phyloP scores from a whole-genome alignment of 2,329 filamentous ascomycete species.

The Trichoderma breve region DNA sequence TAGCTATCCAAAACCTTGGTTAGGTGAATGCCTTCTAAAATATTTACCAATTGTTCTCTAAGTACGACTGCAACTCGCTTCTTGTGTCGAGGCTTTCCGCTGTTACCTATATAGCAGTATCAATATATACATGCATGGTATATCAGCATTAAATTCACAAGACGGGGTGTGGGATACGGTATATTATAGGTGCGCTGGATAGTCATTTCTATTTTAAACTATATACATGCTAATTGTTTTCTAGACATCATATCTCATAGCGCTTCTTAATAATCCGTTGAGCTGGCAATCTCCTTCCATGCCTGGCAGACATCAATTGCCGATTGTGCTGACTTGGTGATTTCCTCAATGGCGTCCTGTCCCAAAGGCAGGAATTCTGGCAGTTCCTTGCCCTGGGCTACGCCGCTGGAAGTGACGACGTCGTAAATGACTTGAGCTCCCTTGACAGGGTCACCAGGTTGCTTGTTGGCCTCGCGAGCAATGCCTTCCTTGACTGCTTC shows the following conservation, averaged over 20 bases:
- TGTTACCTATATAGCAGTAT: no score
- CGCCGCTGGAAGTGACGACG: constrained; percentile 16
- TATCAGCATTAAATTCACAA: background rate
- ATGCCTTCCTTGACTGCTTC: background rate
- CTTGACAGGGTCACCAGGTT: constrained; percentile 16
- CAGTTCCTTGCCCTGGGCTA: constrained; percentile 5
- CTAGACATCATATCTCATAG: background rate
- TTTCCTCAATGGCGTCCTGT: constrained; percentile 12
- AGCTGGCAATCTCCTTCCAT: constrained; percentile 8
- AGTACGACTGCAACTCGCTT: no score
- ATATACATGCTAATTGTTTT: background rate
- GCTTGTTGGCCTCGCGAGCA: background rate
- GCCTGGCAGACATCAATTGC: constrained; percentile 5
- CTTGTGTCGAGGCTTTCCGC: no score
- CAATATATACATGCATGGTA: background rate
- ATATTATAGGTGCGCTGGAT: background rate
- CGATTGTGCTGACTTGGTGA: background rate
- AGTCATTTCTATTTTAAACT: background rate
- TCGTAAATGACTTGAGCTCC: constrained; percentile 20
- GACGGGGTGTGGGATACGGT: background rate
- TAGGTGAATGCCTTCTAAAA: no score
- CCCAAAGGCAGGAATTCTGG: constrained; percentile 16
- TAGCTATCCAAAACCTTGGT: no score
- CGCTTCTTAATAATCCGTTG: background rate
- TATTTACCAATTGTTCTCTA: no score